Percentiles rank a stretch among this genome's conserved stretches.
These are phyloP conservation scores for Coemansia sp. DNA, from an alignment of 192 early-diverging fungal species.

Conservation along the genomic window DNA sequence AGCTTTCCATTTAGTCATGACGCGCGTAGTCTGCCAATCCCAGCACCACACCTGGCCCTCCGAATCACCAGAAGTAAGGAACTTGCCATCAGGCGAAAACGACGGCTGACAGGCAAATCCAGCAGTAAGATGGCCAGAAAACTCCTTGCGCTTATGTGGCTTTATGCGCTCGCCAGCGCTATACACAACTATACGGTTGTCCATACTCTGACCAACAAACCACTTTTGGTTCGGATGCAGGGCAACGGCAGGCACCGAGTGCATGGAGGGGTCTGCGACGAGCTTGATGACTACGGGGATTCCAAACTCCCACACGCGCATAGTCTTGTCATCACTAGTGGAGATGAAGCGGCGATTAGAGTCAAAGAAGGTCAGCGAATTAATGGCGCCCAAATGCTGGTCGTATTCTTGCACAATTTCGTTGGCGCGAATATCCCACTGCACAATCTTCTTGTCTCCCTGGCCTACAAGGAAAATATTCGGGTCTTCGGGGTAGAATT, in stretches of 20 bases:
- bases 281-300: constrained; percentile 99
- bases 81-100: constrained; percentile 89
- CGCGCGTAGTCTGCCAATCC: constrained; percentile 94
- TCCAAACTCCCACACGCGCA: constrained; percentile 97
- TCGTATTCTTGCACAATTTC: constrained; percentile 93
- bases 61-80: constrained; percentile 86
- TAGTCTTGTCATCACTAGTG: constrained; percentile 95
- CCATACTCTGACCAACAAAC: constrained; percentile 91
- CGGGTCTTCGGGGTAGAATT: constrained; percentile 91
- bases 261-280: constrained; percentile 95
- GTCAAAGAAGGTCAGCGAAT: constrained; percentile 96
- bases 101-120: constrained; percentile 96
- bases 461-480: constrained; percentile 90
- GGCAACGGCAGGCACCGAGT: constrained; percentile 92
- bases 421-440: constrained; percentile 81
- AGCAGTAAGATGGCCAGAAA: constrained; percentile 91
- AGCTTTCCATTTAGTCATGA: constrained; percentile 85
- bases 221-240: constrained; percentile 88
- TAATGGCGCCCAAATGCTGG: constrained; percentile 95
- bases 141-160: constrained; percentile 87
- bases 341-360: constrained; percentile 92
- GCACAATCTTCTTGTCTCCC: constrained; percentile 87
- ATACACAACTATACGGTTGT: constrained; percentile 95
- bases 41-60: constrained; percentile 94
- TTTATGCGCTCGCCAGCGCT: constrained; percentile 83